Evolutionary conservation across 371 early-diverging fungal species (phyloP), one percentile per base, ranked within the genome.

Genomic region (Lichtheimia ramosa): DNA sequence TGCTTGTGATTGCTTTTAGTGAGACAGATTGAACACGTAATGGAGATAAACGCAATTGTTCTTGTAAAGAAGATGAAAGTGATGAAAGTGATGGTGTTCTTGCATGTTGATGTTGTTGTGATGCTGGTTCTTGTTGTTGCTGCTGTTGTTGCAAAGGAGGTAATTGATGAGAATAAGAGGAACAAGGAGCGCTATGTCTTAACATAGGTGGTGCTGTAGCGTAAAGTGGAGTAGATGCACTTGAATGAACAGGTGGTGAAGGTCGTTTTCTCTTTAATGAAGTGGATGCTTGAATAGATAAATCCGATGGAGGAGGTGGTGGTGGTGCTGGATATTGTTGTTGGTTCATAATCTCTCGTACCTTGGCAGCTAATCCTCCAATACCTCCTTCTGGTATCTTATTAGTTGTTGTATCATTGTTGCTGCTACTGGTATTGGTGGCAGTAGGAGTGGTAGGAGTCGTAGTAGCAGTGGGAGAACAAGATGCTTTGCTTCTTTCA

Each of bases 21-120:
- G 79, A 76, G 5, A 79, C 74, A 2, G 76, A 76, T 56, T 76
- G 74, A 12, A 79, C 66, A 5, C 25, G 34, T 10, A 23, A n/a
- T 14, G 57, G 25, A 0, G 46, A 46, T n/a, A 46, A 21, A 46
- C 21, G 21, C 1, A 46, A 21, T 21, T 46, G 46, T 21, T 46
- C 46, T 21, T 46, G 46, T n/a, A 46, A 21, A n/a, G 46, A 46
- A 16, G 46, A 46, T 46, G 46, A 46, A 21, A 46, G 46, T 3
- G 46, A 46, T n/a, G n/a, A 18, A 21, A 46, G 46, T 6, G 46
- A 46, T 6, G 46, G n/a, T n/a, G n/a, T 46, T 7, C 46, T n/a
- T 18, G 18, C 46, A 46, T 21, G 18, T 8, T 46, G 46, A n/a
- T n/a, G 54, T 39, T 46, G 43, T 21, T 48, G 54, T n/a, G 34